phyloP scores from a whole-genome alignment of 1,284 basidiomycete genomes.

The Gomphus sp. region DNA sequence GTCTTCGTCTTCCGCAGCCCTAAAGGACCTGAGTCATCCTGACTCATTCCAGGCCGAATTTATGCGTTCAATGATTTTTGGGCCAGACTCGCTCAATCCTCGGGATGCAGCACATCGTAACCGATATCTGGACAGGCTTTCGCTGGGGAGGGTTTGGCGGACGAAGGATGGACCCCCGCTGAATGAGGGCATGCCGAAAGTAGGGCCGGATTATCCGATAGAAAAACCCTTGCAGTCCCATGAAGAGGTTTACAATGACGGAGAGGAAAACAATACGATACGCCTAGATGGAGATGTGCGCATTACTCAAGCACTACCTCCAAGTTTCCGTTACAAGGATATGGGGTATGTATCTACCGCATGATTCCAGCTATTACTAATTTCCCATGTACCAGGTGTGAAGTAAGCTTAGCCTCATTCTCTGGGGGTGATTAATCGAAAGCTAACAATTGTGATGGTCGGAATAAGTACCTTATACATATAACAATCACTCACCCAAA shows the following conservation, averaged over 20 bases:
- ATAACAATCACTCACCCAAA: neutral
- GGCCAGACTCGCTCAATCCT: neutral
- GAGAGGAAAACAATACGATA: neutral
- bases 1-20: neutral
- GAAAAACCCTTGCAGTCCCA: too few relatives aligned
- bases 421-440: neutral
- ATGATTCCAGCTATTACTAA: neutral
- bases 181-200: neutral
- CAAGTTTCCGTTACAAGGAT: slow-evolving; percentile 2
- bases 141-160: neutral
- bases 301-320: neutral
- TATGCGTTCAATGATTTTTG: neutral
- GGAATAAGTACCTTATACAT: neutral
- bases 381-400: neutral
- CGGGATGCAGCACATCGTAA: neutral
- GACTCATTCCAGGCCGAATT: neutral
- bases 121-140: neutral
- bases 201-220: neutral
- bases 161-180: neutral
- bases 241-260: neutral
- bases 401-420: neutral
- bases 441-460: neutral
- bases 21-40: neutral
- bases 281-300: slow-evolving; percentile 1
- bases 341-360: slow-evolving; percentile 1